These are phyloP conservation scores for Arabis hirsuta DNA, from an alignment of 345 rosid genomes.

Conservation along the genomic window DNA sequence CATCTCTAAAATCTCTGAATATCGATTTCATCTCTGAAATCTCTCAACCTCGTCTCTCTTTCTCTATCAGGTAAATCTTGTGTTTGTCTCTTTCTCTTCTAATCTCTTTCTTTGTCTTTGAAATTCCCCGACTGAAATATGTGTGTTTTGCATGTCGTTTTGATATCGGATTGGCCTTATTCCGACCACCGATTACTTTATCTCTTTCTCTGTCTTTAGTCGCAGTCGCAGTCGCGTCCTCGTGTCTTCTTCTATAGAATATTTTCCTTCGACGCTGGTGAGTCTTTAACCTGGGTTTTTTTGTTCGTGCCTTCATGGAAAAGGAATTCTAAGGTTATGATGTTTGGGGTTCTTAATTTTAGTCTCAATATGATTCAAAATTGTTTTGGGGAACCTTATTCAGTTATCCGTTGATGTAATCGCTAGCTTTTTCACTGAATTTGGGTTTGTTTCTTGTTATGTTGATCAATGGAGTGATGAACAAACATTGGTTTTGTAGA, in stretches of 20 bases:
- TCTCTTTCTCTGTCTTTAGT: too few species aligned
- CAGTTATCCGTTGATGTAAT: neutral
- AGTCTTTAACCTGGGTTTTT: neutral
- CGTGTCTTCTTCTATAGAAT: neutral
- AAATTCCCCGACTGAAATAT: too few species aligned
- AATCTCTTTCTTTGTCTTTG: too few species aligned
- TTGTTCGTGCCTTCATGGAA: neutral
- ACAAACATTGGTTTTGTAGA: neutral
- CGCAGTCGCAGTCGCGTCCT: neutral
- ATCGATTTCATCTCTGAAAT: too few species aligned
- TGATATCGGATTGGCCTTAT: too few species aligned
- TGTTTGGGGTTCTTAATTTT: neutral
- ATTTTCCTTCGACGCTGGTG: slow-evolving; percentile 15
- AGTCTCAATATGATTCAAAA: neutral
- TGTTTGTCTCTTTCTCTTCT: too few species aligned
- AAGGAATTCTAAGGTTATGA: too few species aligned
- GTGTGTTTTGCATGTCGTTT: too few species aligned
- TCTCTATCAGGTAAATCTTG: too few species aligned
- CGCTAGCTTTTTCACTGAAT: neutral
- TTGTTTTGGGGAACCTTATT: neutral
- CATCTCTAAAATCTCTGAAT: too few species aligned
- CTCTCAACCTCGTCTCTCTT: too few species aligned
- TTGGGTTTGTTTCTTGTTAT: slow-evolving; percentile 13
- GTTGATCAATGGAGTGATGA: slow-evolving; percentile 4
- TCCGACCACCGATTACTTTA: too few species aligned